Percentiles rank a stretch among this genome's conserved stretches.
These are phyloP conservation scores for Lachancea cidri DNA, from an alignment of 805 yeast species.

Conservation along the genomic window DNA sequence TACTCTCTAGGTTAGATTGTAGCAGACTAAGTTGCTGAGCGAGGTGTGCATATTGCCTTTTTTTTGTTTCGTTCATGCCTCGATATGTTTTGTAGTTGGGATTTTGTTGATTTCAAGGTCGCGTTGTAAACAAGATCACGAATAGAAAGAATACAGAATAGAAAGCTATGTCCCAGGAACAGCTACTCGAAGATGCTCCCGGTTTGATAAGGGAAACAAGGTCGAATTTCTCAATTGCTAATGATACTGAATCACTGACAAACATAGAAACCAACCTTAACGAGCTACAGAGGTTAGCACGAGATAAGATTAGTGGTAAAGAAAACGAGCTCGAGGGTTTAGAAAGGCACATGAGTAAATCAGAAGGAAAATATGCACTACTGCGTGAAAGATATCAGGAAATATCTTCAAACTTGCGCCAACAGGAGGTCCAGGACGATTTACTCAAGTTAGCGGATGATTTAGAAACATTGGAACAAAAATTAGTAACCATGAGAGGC, in stretches of 20 bases:
- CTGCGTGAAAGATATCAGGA: constrained; percentile 3
- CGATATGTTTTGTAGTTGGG: not conserved
- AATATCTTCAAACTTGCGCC: constrained; percentile 1
- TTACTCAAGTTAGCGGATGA: constrained; percentile 20
- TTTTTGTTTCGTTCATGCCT: constrained; percentile 22
- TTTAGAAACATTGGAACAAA: constrained; percentile 21
- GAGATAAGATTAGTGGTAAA: constrained; percentile 3
- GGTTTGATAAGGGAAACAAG: constrained; percentile 22
- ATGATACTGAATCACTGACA: constrained; percentile 5
- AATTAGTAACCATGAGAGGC: constrained; percentile 17
- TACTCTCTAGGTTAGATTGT: constrained; percentile 23
- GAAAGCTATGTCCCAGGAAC: constrained; percentile 16
- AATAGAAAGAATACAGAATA: no score
- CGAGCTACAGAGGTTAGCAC: constrained; percentile 4
- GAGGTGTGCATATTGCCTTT: constrained; percentile 30
- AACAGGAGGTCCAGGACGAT: constrained; percentile 8
- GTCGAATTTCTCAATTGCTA: constrained; percentile 22
- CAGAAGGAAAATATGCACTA: constrained; percentile 2
- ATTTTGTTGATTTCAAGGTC: not conserved
- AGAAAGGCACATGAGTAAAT: constrained; percentile 1
- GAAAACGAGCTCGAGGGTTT: constrained; percentile 3
- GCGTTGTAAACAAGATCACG: no score
- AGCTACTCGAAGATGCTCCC: constrained; percentile 20
- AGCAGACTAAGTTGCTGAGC: constrained; percentile 26
- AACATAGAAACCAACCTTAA: constrained; percentile 3